Evolutionary conservation across 106 monocot genomes (phyloP), one percentile per base, ranked within the genome.

Genomic region (Dendrobium chrysotoxum): DNA sequence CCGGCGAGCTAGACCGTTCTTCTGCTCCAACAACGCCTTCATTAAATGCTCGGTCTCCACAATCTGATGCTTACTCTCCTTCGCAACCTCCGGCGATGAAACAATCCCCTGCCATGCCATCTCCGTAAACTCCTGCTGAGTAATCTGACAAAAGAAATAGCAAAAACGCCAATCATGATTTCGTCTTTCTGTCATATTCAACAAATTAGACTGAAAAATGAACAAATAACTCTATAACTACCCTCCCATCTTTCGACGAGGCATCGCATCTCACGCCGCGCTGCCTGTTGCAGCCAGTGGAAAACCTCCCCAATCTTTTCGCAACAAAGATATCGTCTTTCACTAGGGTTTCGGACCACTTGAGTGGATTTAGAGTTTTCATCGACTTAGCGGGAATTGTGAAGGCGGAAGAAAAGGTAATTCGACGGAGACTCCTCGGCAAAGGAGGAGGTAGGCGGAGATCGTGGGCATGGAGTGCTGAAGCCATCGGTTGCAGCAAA

Each of bases 31-130:
- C 47, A 99, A 77, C 38, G 95, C 84, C 87, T 99, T 95, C 99
- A 95, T 91, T 26, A 99, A 75, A 89, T 99, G 99, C 74, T 99
- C 99, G 16, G 95, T 99, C 87, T 99, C 99, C 46, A 99, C 93
- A 72, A 99, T 95, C 77, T 99, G 99, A 79, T 99, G 95, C 68
- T 99, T 99, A 81, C 85, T 93, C 87, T 93, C 93, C 81, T 99
- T 99, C 28, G 99, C 95, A 47, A 95, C 86, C 83, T 99, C 99
- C 77, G 95, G 99, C 16, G 95, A 93, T 45, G 90, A 84, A 79
- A 95, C 95, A 75, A 99, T 91, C 53, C 85, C 93, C 95, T 99
- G 99, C 99, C 99, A 99, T 73, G 93, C 95, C 95, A 99, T 95
- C 66, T 95, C 95, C 46, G 95, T 95, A 55, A 99, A 99, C 20